These are phyloP conservation scores for Ceratocystis alfenasii DNA, from an alignment of 2,329 filamentous ascomycete species.

Conservation along the genomic window DNA sequence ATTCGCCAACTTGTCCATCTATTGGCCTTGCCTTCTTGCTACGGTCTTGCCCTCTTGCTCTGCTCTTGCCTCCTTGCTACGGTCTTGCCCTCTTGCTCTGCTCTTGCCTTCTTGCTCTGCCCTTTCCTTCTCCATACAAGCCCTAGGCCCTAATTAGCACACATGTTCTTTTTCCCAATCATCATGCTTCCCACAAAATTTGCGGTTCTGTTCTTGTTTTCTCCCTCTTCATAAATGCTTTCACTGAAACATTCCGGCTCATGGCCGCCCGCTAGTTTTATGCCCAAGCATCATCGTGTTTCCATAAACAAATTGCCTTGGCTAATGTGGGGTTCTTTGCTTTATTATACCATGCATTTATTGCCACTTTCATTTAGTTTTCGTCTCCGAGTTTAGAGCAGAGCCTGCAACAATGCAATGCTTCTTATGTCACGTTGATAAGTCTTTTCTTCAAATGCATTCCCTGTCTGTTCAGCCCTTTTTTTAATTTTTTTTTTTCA, in stretches of 20 bases:
- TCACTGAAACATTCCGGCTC: background rate
- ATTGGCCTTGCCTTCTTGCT: background rate
- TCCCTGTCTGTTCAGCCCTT: background rate
- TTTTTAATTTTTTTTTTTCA: background rate
- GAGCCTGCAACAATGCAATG: background rate
- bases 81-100: background rate
- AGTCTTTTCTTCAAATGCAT: background rate
- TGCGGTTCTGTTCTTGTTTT: background rate
- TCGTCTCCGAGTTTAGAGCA: background rate
- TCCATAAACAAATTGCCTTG: background rate
- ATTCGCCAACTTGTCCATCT: background rate
- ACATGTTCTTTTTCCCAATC: background rate
- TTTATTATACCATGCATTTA: constrained; percentile 1
- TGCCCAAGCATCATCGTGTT: constrained; percentile 1
- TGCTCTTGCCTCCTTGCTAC: background rate
- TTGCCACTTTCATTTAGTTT: background rate
- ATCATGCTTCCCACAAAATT: no score
- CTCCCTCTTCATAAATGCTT: background rate
- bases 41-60: background rate
- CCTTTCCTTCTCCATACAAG: background rate
- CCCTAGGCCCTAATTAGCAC: constrained; percentile 4
- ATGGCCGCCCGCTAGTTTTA: background rate
- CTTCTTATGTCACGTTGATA: background rate
- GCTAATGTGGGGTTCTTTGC: background rate
- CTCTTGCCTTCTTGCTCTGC: background rate